These are phyloP conservation scores for Pyrenochaeta sp. DNA, from an alignment of 2,329 filamentous ascomycete species.

Conservation along the genomic window DNA sequence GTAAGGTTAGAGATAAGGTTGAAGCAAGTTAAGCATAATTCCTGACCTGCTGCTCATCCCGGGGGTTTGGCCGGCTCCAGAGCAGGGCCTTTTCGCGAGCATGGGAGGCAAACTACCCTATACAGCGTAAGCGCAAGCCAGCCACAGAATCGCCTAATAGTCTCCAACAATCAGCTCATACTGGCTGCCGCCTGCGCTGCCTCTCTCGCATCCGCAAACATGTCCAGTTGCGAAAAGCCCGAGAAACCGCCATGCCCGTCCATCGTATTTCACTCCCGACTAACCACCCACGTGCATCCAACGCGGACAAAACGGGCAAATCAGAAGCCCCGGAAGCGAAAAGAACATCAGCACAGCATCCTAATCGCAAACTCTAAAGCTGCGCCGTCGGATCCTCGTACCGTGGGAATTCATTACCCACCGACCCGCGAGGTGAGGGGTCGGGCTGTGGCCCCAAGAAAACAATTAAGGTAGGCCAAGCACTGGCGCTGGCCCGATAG, in stretches of 20 bases:
- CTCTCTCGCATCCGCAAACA: too few species aligned
- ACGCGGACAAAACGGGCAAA: background rate
- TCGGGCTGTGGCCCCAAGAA: conserved; percentile 14
- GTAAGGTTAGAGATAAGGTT: conserved; percentile 47
- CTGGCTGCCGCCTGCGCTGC: background rate
- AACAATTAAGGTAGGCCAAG: conserved; percentile 47
- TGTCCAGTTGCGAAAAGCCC: too few species aligned
- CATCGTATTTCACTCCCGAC: background rate
- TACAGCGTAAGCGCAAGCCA: conserved; percentile 9
- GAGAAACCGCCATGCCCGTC: too few species aligned
- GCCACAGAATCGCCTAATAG: conserved; percentile 22
- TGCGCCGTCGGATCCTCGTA: conserved; percentile 25
- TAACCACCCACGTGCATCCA: background rate
- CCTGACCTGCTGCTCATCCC: conserved; percentile 36
- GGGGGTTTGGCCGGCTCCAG: conserved; percentile 23
- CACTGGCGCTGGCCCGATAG: conserved; percentile 36
- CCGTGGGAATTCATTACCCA: conserved; percentile 12
- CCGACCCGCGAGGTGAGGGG: conserved; percentile 4
- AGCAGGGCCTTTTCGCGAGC: conserved; percentile 13
- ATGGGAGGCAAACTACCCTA: conserved; percentile 8
- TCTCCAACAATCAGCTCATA: conserved; percentile 6
- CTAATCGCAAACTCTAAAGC: conserved; percentile 13
- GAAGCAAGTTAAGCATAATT: conserved; percentile 49
- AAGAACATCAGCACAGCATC: conserved; percentile 3
- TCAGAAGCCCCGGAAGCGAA: background rate